phyloP scores from a whole-genome alignment of 176 grass and related monocot species.

The Pontederia paniculata region DNA sequence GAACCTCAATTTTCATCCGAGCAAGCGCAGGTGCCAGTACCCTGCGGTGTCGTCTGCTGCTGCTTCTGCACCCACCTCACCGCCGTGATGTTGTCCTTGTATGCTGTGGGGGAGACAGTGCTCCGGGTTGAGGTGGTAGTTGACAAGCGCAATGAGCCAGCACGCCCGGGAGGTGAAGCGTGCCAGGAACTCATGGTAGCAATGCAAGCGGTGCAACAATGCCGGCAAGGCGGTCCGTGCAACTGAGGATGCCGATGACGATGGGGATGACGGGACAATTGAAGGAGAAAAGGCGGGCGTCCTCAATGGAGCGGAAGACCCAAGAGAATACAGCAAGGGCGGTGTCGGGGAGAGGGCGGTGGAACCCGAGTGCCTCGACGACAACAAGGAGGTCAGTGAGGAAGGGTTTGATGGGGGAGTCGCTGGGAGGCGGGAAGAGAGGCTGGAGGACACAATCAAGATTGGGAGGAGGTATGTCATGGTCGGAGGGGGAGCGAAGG shows the following conservation, averaged over 20 bases:
- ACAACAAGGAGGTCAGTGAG: conserved; percentile 32
- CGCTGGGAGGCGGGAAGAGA: not conserved
- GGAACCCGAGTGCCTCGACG: conserved; percentile 42
- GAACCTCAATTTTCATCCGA: too few species aligned
- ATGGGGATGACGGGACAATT: conserved; percentile 21
- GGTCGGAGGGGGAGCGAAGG: conserved; percentile 17
- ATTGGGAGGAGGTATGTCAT: conserved; percentile 17
- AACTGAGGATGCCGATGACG: conserved; percentile 46
- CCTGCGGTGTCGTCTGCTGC: conserved; percentile 17
- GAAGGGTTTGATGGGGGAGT: not conserved
- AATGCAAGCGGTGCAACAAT: conserved; percentile 58
- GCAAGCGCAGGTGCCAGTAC: too few species aligned
- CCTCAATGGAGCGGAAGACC: conserved; percentile 40
- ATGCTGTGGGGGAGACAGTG: conserved; percentile 56
- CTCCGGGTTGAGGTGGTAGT: conserved; percentile 89
- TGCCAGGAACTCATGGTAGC: conserved; percentile 88
- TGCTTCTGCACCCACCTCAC: conserved; percentile 65
- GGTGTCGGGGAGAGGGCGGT: conserved; percentile 14
- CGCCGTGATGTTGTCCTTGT: conserved; percentile 59
- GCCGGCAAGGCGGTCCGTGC: conserved; percentile 30
- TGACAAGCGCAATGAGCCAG: conserved; percentile 66
- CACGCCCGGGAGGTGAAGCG: conserved; percentile 30
- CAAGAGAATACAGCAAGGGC: conserved; percentile 45
- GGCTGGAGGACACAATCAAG: conserved; percentile 10
- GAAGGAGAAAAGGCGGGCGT: conserved; percentile 26